Percentiles rank a stretch among this genome's conserved stretches.
These are phyloP conservation scores for Zymoseptoria ardabiliae DNA, from an alignment of 2,329 filamentous ascomycete species.

Conservation along the genomic window DNA sequence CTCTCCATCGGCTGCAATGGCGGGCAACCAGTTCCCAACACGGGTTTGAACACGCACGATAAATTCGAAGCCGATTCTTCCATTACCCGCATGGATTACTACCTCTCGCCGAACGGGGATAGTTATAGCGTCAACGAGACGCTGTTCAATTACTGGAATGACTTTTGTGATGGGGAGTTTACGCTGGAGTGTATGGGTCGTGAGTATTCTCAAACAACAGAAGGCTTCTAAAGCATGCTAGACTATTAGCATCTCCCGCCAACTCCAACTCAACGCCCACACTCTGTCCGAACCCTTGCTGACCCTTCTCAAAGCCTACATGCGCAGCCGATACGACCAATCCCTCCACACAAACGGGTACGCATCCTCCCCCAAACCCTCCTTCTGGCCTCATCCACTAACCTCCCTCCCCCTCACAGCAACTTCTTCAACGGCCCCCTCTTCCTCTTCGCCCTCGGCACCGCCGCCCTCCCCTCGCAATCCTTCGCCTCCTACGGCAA, in stretches of 20 bases:
- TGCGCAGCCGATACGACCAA: background rate
- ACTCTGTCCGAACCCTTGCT: too few species aligned
- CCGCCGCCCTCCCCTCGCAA: background rate
- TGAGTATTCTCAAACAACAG: too few species aligned
- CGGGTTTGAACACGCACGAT: conserved; percentile 35
- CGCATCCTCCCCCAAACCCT: background rate
- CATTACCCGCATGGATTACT: conserved; percentile 33
- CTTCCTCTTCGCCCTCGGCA: background rate
- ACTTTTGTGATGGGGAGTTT: background rate
- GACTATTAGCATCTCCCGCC: too few species aligned
- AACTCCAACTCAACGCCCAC: too few species aligned
- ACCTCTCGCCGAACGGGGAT: conserved; percentile 23
- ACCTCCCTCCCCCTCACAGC: background rate
- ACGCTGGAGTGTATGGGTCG: background rate
- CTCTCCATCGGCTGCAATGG: conserved; percentile 37
- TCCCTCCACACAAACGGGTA: background rate
- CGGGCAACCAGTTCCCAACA: conserved; percentile 12
- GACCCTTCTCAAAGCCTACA: too few species aligned
- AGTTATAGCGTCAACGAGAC: conserved; percentile 32
- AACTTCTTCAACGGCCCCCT: background rate
- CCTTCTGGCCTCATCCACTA: background rate
- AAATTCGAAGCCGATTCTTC: conserved; percentile 34
- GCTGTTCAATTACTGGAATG: conserved; percentile 21
- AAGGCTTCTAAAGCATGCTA: too few species aligned
- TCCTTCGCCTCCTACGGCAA: background rate